phyloP scores from a whole-genome alignment of 2,329 filamentous ascomycete species.

The Mariannaea elegans region DNA sequence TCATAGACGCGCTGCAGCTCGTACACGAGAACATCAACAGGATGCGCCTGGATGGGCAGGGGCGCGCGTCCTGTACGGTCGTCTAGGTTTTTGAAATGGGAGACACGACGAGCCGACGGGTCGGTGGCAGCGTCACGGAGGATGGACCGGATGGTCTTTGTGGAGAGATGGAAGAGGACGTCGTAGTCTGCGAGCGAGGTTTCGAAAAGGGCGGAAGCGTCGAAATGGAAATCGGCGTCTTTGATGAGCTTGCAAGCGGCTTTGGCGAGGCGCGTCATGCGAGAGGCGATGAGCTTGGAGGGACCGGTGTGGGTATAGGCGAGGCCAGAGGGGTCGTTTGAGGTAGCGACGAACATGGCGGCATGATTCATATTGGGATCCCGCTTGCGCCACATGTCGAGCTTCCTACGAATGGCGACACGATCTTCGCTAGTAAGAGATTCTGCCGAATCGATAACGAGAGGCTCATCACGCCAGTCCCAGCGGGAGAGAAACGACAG shows the following conservation, averaged over 20 bases:
- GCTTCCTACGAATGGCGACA: constrained; percentile 71
- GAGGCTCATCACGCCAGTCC: constrained; percentile 88
- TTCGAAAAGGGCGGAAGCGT: constrained; percentile 70
- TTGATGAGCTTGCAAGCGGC: constrained; percentile 73
- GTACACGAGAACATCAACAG: constrained; percentile 68
- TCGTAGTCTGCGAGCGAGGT: constrained; percentile 81
- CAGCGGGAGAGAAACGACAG: constrained; percentile 83
- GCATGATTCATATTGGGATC: constrained; percentile 89
- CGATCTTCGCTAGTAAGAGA: constrained; percentile 70
- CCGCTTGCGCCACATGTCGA: constrained; percentile 86
- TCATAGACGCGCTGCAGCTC: constrained; percentile 75
- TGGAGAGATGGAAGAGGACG: constrained; percentile 78
- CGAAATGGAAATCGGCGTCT: constrained; percentile 60
- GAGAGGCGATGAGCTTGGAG: constrained; percentile 81
- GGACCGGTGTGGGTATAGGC: constrained; percentile 80
- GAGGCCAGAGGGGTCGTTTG: constrained; percentile 78
- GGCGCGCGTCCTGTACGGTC: constrained; percentile 57
- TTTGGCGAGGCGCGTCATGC: constrained; percentile 83
- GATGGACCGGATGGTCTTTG: constrained; percentile 58
- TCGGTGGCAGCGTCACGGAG: constrained; percentile 49
- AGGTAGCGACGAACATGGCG: constrained; percentile 82
- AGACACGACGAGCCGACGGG: constrained; percentile 50
- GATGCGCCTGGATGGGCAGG: constrained; percentile 65
- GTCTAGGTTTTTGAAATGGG: constrained; percentile 85
- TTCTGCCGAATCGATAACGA: constrained; percentile 77